phyloP scores from a whole-genome alignment of 2,329 filamentous ascomycete species.

The Alternaria burnsii region DNA sequence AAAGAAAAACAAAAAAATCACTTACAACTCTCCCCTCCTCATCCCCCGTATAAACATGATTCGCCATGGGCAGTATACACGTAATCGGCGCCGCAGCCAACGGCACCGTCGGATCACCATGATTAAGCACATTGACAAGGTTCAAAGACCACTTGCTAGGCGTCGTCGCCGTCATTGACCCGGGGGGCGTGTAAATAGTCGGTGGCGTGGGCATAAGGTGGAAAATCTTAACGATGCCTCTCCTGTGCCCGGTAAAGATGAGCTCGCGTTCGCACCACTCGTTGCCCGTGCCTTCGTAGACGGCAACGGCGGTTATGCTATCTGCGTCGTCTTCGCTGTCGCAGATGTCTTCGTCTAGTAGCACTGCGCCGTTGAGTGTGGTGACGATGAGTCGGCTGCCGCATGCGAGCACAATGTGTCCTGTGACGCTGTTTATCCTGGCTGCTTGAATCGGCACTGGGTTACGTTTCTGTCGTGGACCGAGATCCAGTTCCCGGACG shows the following conservation, averaged over 20 bases:
- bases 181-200: slow-evolving; percentile 52
- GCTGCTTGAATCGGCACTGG: slow-evolving; percentile 69
- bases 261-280: slow-evolving; percentile 91
- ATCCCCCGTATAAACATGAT: slow-evolving; percentile 90
- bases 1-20: slow-evolving; percentile 15
- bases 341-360: slow-evolving; percentile 85
- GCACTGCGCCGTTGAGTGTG: slow-evolving; percentile 83
- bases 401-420: slow-evolving; percentile 86
- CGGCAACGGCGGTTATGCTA: slow-evolving; percentile 81
- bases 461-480: slow-evolving; percentile 31
- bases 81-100: slow-evolving; percentile 72
- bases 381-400: slow-evolving; percentile 79
- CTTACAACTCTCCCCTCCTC: slow-evolving; percentile 81
- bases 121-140: slow-evolving; percentile 82
- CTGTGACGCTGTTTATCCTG: slow-evolving; percentile 87
- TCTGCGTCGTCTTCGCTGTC: slow-evolving; percentile 69
- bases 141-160: slow-evolving; percentile 72
- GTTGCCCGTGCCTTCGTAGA: slow-evolving; percentile 89
- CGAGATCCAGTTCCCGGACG: slow-evolving; percentile 73
- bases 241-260: slow-evolving; percentile 86
- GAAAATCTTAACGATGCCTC: slow-evolving; percentile 82
- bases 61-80: slow-evolving; percentile 83
- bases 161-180: background rate
- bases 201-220: slow-evolving; percentile 62
- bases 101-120: slow-evolving; percentile 70